Conservation (phyloP, 139 green algal species). For the Klebsormidium nitens region DNA sequence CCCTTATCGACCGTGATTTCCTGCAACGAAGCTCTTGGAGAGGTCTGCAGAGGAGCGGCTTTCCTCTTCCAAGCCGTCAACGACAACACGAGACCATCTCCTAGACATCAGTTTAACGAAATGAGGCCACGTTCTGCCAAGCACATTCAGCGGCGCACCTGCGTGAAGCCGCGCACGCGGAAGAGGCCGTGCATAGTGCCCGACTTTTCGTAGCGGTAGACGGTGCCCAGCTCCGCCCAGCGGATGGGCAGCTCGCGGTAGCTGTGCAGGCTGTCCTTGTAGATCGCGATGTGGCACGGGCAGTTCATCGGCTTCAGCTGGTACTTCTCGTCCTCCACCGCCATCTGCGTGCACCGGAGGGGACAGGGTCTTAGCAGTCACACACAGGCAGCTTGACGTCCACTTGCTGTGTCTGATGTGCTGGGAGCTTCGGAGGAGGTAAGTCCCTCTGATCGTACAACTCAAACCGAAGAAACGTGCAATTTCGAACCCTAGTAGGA, state of each 20-base stretch:
- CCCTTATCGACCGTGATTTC: no score
- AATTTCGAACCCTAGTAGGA: no score
- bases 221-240: conserved; percentile 93
- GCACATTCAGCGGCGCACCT: conserved; percentile 40
- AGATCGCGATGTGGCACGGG: conserved; percentile 93
- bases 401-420: no score
- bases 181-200: conserved; percentile 97
- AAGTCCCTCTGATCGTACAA: no score
- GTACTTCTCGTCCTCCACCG: conserved; percentile 68
- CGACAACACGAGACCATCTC: no score
- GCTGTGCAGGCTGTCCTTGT: conserved; percentile 66
- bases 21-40: no score
- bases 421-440: no score
- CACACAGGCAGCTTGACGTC: no score
- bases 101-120: not conserved
- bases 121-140: not conserved
- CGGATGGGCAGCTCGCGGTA: conserved; percentile 87
- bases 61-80: no score
- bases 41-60: no score
- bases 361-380: no score
- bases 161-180: conserved; percentile 94
- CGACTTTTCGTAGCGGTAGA: conserved; percentile 86
- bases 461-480: no score
- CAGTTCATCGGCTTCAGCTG: conserved; percentile 99
- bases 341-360: conserved; percentile 17